A percentile compares a stretch with the other conserved stretches of the same genome.
Evolutionary conservation across 352 stramenopile genomes (phyloP).

Genomic region (Pythium oligandrum): DNA sequence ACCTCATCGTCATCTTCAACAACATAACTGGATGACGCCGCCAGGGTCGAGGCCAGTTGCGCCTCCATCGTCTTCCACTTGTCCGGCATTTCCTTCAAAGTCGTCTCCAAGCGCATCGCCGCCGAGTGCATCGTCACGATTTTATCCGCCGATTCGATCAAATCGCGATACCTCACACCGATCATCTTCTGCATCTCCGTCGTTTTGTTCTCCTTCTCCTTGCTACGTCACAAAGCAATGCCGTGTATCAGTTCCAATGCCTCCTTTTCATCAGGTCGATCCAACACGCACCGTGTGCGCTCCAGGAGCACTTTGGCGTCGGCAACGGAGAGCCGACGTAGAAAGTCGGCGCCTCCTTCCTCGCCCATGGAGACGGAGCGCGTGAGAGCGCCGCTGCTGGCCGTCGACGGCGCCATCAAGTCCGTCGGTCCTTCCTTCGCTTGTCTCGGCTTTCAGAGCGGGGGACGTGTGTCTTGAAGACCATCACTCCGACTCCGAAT

Average conservation of each 20-base stretch:
- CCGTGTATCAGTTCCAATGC: not conserved
- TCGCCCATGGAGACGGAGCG: conserved; percentile 2
- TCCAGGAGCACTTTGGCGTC: conserved; percentile 83
- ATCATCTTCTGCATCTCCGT: conserved; percentile 93
- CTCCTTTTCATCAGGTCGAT: too few species aligned
- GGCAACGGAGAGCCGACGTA: conserved; percentile 73
- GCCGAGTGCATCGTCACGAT: conserved; percentile 91
- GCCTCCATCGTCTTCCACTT: conserved; percentile 71
- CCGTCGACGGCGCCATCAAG: conserved; percentile 1
- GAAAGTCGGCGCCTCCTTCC: conserved; percentile 43
- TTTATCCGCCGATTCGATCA: conserved; percentile 91
- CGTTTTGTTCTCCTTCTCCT: conserved; percentile 84
- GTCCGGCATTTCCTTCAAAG: conserved; percentile 81
- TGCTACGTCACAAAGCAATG: conserved; percentile 21
- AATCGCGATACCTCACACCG: conserved; percentile 87
- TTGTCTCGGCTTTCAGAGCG: conserved; percentile 9
- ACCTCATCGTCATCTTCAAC: too few species aligned
- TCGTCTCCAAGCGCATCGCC: conserved; percentile 69
- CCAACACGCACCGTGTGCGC: conserved; percentile 44
- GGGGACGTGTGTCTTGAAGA: conserved; percentile 22
- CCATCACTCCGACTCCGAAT: conserved; percentile 12
- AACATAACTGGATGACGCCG: conserved; percentile 4
- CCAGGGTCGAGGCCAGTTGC: conserved; percentile 26
- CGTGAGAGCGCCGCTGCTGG: not conserved
- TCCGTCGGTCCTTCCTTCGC: not conserved